Evolutionary conservation across 1,139 yeast genomes (phyloP), one percentile per base, ranked within the genome.

Genomic region (Pneumocystis canis): DNA sequence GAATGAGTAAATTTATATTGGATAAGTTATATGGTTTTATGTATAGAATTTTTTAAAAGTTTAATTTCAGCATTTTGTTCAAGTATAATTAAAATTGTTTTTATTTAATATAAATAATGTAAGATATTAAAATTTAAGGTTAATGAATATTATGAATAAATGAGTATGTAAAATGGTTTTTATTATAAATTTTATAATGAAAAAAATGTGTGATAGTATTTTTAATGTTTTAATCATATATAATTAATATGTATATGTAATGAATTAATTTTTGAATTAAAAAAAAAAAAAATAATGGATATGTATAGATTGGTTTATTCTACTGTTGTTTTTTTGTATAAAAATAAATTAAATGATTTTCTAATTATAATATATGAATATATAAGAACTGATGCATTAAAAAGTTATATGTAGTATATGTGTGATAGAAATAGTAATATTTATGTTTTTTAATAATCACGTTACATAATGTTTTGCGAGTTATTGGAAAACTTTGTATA

Each of bases 401-500:
- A 35, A 2, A n/a, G 11, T 35, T 25, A 11, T 40, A 18, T 40
- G 6, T 47, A 16, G 14, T 37, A 37, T 37, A 18, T 37, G 18
- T 16, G 14, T 37, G 18, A 37, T 37, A 14, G 9, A 37, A 7
- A 47, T 16, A 47, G 14, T n/a, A 41, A 20, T 20, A 20, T 41
- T 18, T 25, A 25, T 20, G 53, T 18, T 47, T 47, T 47, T 41
- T 47, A 7, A 4, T 25, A 20, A 7, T 3, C 16, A 37, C 25
- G 18, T 2, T 2, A 9, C 3, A 5, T 9, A 47, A 25, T 47
- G 9, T 1, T 11, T 47, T 47, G 11, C 14, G 7, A 9, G 25
- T 47, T 25, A 47, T 47, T 47, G 28, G 16, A 58, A 61, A 32
- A 61, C 53, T 18, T 35, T 33, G 31, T 57, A 58, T 32, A 64